Evolutionary conservation across 306 rosid species (phyloP).

Genomic region (Carpinus fangiana): DNA sequence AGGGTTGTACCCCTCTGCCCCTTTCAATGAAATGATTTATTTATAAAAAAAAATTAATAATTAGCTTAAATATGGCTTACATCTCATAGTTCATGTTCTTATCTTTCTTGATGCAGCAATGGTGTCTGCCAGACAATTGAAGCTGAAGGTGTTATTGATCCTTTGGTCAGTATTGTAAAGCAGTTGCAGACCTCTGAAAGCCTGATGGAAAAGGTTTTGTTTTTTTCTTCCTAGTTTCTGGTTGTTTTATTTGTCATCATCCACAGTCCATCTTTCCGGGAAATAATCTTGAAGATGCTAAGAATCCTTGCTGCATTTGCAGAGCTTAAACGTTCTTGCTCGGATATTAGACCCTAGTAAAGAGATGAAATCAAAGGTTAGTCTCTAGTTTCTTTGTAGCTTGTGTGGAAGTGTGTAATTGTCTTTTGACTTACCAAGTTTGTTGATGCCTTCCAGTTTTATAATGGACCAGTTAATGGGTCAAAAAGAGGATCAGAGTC

Average conservation of each 20-base stretch:
- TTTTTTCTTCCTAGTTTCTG: neutral
- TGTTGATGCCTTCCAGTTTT: conserved; percentile 69
- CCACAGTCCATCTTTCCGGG: neutral
- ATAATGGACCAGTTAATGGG: conserved; percentile 64
- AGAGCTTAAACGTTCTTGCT: conserved; percentile 66
- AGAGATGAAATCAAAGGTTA: conserved; percentile 81
- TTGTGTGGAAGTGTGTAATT: conserved; percentile 26
- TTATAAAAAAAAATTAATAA: no score
- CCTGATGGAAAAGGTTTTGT: conserved; percentile 61
- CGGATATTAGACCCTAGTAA: conserved; percentile 73
- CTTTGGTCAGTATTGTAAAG: conserved; percentile 57
- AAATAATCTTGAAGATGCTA: conserved; percentile 25
- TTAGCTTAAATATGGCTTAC: neutral
- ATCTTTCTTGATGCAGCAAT: conserved; percentile 56
- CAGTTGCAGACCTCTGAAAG: conserved; percentile 41
- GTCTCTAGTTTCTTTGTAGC: conserved; percentile 31
- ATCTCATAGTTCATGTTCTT: conserved; percentile 5
- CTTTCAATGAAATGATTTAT: no score
- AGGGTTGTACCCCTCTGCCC: no score
- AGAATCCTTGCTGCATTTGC: conserved; percentile 40
- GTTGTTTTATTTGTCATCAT: conserved; percentile 10
- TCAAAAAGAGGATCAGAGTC: conserved; percentile 33
- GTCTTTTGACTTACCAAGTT: conserved; percentile 37
- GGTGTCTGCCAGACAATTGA: conserved; percentile 67
- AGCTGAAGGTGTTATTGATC: conserved; percentile 64